phyloP scores from a whole-genome alignment of 805 yeast species.

The Kazachstania africana region DNA sequence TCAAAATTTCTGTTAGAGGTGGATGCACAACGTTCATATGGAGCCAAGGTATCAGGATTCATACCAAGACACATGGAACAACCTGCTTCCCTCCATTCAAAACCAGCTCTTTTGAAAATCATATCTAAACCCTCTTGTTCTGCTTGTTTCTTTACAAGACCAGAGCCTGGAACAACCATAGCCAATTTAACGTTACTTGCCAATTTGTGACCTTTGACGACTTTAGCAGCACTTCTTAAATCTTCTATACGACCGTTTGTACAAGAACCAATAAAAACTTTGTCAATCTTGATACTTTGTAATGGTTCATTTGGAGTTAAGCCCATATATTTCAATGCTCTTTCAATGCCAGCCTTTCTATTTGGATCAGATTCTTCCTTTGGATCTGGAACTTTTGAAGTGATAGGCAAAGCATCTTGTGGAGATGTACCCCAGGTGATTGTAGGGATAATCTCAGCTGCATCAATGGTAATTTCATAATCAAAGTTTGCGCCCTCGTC shows the following conservation, averaged over 20 bases:
- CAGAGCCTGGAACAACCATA: constrained; percentile 95
- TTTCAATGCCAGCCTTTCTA: constrained; percentile 72
- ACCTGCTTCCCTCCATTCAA: constrained; percentile 99
- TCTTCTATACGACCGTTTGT: constrained; percentile 97
- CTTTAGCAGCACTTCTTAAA: constrained; percentile 87
- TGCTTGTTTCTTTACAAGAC: constrained; percentile 85
- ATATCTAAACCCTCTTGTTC: constrained; percentile 91
- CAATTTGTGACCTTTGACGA: constrained; percentile 79
- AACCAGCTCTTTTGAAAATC: constrained; percentile 84
- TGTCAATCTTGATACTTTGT: constrained; percentile 66
- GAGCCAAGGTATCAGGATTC: constrained; percentile 95
- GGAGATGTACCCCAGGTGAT: constrained; percentile 99
- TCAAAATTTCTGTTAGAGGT: constrained; percentile 98
- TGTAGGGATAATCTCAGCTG: constrained; percentile 83
- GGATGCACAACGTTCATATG: constrained; percentile 96
- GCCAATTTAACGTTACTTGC: constrained; percentile 74
- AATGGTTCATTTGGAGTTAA: constrained; percentile 73
- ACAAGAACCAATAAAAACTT: constrained; percentile 96
- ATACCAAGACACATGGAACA: constrained; percentile 99
- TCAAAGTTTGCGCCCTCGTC: constrained; percentile 90
- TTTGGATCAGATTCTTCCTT: constrained; percentile 57
- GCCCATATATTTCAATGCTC: constrained; percentile 91
- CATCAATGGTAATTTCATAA: constrained; percentile 66
- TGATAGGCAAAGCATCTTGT: constrained; percentile 93
- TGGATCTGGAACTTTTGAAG: constrained; percentile 88